Evolutionary conservation across 169 alveolate genomes (phyloP).

Genomic region (Plasmodium cynomolgi): DNA sequence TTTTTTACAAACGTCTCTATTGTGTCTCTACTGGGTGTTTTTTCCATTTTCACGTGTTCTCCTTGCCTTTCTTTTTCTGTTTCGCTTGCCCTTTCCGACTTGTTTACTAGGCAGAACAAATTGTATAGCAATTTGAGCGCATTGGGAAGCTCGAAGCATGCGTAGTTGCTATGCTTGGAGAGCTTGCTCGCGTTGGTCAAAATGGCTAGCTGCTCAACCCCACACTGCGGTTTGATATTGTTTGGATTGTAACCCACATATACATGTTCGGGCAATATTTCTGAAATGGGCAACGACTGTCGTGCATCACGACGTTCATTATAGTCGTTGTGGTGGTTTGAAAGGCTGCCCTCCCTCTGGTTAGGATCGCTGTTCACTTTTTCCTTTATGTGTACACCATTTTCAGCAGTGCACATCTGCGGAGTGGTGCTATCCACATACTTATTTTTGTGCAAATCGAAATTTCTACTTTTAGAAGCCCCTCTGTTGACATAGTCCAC

Average conservation of each 20-base stretch:
- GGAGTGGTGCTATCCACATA: background rate
- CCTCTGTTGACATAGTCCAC: slow-evolving; percentile 22
- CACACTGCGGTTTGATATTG: slow-evolving; percentile 3
- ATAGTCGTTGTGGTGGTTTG: background rate
- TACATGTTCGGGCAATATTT: slow-evolving; percentile 70
- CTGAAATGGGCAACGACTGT: slow-evolving; percentile 16
- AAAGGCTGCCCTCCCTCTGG: background rate
- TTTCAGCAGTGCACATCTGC: no score
- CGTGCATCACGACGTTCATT: background rate
- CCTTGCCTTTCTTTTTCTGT: background rate
- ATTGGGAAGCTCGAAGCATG: slow-evolving; percentile 22
- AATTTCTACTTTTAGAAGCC: background rate
- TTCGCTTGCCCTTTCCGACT: background rate
- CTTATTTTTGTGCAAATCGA: slow-evolving; percentile 27
- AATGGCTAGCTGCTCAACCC: slow-evolving; percentile 42
- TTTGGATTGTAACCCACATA: slow-evolving; percentile 71
- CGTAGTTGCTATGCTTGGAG: background rate
- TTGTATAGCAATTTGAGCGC: slow-evolving; percentile 46
- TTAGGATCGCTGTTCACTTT: background rate
- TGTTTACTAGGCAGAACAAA: slow-evolving; percentile 52
- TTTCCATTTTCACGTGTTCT: background rate
- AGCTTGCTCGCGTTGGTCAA: background rate
- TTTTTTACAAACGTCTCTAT: slow-evolving; percentile 29
- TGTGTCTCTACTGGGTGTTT: slow-evolving; percentile 4
- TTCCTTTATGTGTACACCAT: background rate